Base-by-base conservation (phyloP, 148 eudicot species). In the Camellia lanceoleosa region DNA sequence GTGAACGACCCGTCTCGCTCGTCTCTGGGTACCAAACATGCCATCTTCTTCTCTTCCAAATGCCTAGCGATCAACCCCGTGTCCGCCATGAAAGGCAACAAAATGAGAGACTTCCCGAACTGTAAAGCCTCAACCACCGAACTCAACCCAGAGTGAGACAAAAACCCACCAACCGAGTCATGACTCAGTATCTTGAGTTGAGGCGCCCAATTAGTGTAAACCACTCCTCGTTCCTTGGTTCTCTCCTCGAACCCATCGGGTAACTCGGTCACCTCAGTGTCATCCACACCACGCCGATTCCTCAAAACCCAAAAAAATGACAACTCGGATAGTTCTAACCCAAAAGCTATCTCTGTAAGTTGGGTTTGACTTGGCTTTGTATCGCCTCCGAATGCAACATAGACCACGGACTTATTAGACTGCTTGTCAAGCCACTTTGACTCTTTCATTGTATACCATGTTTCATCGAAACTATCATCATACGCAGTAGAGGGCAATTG, bases 251-350 rank as follows among this genome's bases (percentile, higher is more conserved):
- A 7, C 7, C 58, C 87, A 67, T 80, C 85, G 83, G 79, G 72
- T 76, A 20, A 80, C 69, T 58, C 85, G 91, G 54, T 89, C 88
- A 23, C 71, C 91, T 88, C 91, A 89, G 54, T 82, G 38, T 81
- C 75, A 66, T 82, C 81, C 84, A 85, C 41, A 87, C 82, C 69
- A 87, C 14, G 5, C 88, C 89, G n/a, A 58, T 82, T 38, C 43
- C 78, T 67, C 43, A 86, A 46, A 44, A 78, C 89, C 91, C 88
- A 87, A 51, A 86, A 55, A 79, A 89, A 89, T 61, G 86, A 71
- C 41, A 74, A 54, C 59, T 14, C 63, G 3, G 85, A 80, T 30
- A 30, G 38, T 30, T 30, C 38, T 30, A 30, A 30, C 38, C 38
- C 38, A 30, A 30, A 30, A 30, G 87, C 90, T 71, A 88, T 75